Conservation (phyloP, 2,329 filamentous ascomycete species). For the Pestalotiopsis sp. region DNA sequence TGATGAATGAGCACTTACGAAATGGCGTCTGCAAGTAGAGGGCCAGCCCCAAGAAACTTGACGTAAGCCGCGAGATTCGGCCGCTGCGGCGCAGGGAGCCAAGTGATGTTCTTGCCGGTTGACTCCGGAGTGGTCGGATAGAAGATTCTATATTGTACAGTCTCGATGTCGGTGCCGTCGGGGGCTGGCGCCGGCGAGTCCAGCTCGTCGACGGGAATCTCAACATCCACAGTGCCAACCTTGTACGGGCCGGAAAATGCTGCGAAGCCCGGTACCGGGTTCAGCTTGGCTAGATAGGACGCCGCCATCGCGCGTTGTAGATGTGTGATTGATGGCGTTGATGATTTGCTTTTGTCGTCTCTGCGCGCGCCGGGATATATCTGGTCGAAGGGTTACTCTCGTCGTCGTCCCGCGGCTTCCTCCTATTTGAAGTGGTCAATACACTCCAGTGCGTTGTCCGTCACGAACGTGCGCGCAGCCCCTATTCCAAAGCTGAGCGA, state of each 20-base stretch:
- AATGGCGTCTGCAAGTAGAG: constrained; percentile 57
- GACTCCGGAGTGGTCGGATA: constrained; percentile 67
- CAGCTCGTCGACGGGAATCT: constrained; percentile 69
- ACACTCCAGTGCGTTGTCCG: background rate
- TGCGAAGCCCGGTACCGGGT: constrained; percentile 72
- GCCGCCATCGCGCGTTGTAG: constrained; percentile 5
- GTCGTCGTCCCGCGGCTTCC: background rate
- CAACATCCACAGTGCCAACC: constrained; percentile 79
- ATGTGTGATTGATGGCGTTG: background rate
- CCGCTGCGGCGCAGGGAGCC: constrained; percentile 78
- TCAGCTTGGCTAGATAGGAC: constrained; percentile 58
- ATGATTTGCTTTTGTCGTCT: background rate
- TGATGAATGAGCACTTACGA: constrained; percentile 48
- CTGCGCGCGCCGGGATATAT: background rate
- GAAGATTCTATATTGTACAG: constrained; percentile 79
- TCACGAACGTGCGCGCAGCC: background rate
- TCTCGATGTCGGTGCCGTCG: constrained; percentile 60
- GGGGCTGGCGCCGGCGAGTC: constrained; percentile 55
- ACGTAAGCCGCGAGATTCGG: constrained; percentile 76
- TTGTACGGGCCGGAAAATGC: constrained; percentile 76
- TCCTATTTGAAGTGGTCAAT: background rate
- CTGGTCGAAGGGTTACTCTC: background rate
- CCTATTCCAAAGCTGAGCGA: background rate
- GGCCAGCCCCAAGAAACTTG: constrained; percentile 70
- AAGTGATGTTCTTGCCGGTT: constrained; percentile 63